These are phyloP conservation scores for Didymella keratinophila DNA, from an alignment of 2,329 filamentous ascomycete species.

Conservation along the genomic window DNA sequence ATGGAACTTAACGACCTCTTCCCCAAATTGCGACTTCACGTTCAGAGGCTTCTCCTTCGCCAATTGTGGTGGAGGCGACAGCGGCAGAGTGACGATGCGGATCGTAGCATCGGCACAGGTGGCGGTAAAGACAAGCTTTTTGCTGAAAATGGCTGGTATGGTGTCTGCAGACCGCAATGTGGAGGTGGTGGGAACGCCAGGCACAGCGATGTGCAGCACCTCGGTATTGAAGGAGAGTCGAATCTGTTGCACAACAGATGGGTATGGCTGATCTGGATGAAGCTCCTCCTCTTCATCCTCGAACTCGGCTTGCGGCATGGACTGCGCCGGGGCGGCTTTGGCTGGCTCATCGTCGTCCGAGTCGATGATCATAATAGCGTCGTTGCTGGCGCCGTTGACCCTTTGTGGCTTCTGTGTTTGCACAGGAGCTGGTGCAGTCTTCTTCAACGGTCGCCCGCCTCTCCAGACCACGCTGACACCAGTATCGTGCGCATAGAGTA, in stretches of 20 bases:
- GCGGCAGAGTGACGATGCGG: constrained; percentile 62
- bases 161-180: constrained; percentile 44
- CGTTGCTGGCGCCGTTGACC: constrained; percentile 53
- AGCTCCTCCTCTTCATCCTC: constrained; percentile 65
- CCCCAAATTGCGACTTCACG: constrained; percentile 46
- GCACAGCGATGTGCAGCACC: constrained; percentile 63
- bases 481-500: constrained; percentile 66
- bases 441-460: constrained; percentile 61
- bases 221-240: constrained; percentile 63
- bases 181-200: constrained; percentile 47
- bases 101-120: constrained; percentile 66
- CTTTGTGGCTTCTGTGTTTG: constrained; percentile 46
- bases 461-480: constrained; percentile 68
- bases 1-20: constrained; percentile 59
- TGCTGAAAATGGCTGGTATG: constrained; percentile 58
- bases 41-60: constrained; percentile 37
- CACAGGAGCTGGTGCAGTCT: constrained; percentile 33
- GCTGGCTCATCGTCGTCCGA: constrained; percentile 62
- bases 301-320: constrained; percentile 53
- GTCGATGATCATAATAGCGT: constrained; percentile 64
- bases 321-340: constrained; percentile 25
- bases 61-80: constrained; percentile 59
- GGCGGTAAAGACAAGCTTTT: constrained; percentile 62
- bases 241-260: constrained; percentile 62
- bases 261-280: constrained; percentile 64